These are phyloP conservation scores for Eustoma russellianum DNA, from an alignment of 257 asterid genomes.

Conservation along the genomic window DNA sequence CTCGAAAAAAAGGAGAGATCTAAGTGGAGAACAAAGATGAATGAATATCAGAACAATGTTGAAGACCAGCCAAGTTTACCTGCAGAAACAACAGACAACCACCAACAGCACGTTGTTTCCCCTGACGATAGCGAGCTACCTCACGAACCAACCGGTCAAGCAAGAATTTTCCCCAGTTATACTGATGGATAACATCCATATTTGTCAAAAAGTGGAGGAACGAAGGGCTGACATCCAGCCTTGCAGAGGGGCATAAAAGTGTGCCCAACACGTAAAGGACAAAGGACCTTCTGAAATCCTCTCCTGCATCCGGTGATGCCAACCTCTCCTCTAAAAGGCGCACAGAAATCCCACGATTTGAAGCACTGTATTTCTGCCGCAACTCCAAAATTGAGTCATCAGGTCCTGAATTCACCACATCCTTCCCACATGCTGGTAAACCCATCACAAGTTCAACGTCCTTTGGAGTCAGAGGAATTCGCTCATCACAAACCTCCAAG, in stretches of 20 bases:
- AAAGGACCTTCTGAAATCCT: conserved; percentile 90
- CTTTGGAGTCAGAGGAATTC: conserved; percentile 80
- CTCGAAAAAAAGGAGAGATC: conserved; percentile 6
- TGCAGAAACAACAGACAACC: conserved; percentile 98
- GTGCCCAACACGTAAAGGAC: conserved; percentile 94
- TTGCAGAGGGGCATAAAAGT: conserved; percentile 88
- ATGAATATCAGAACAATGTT: neutral
- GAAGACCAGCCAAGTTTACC: conserved; percentile 32
- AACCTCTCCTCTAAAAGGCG: conserved; percentile 82
- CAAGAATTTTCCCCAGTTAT: conserved; percentile 96
- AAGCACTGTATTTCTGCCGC: conserved; percentile 80
- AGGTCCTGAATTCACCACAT: conserved; percentile 91
- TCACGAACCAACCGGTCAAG: conserved; percentile 94
- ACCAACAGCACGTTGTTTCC: conserved; percentile 97
- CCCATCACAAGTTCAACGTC: conserved; percentile 99
- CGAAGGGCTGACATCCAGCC: conserved; percentile 98
- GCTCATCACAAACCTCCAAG: conserved; percentile 88
- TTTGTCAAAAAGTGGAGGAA: conserved; percentile 84
- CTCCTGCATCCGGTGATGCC: conserved; percentile 91
- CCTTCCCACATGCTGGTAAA: conserved; percentile 82
- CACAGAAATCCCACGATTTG: conserved; percentile 91
- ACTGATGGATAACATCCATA: conserved; percentile 85
- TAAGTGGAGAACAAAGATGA: neutral
- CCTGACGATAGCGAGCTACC: conserved; percentile 95
- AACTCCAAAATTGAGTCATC: conserved; percentile 75